phyloP scores from a whole-genome alignment of 768 basidiomycete genomes.

The Boletus rubropictus region DNA sequence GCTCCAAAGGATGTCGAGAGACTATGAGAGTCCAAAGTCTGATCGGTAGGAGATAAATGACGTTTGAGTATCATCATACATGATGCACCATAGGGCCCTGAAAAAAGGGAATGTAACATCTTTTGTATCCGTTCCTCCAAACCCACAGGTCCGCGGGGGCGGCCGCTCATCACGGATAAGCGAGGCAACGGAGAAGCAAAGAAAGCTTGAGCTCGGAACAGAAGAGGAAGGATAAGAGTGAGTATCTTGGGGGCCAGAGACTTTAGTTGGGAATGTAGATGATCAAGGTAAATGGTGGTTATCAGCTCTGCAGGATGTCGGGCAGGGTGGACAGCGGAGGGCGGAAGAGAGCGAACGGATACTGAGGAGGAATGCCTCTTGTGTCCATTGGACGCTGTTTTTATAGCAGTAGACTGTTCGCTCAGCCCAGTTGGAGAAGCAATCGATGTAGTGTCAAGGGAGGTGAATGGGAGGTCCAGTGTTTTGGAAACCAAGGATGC shows the following conservation, averaged over 20 bases:
- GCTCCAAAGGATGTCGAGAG: constrained; percentile 49
- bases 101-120: constrained; percentile 49
- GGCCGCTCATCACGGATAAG: constrained; percentile 46
- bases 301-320: constrained; percentile 61
- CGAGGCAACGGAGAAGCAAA: constrained; percentile 64
- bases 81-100: constrained; percentile 59
- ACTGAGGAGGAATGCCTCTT: constrained; percentile 58
- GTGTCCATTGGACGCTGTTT: constrained; percentile 36
- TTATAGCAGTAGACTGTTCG: constrained; percentile 22
- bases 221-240: constrained; percentile 54
- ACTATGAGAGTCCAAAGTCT: constrained; percentile 20
- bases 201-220: constrained; percentile 66
- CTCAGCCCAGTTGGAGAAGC: constrained; percentile 30
- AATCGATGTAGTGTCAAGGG: constrained; percentile 10
- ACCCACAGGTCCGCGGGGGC: constrained; percentile 27
- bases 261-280: constrained; percentile 58
- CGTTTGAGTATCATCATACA: constrained; percentile 60
- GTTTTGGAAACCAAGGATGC: constrained; percentile 51
- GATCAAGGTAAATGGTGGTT: constrained; percentile 55
- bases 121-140: constrained; percentile 56
- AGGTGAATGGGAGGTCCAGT: constrained; percentile 32
- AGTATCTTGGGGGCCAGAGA: constrained; percentile 52
- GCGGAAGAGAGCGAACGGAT: constrained; percentile 42
- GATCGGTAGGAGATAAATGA: constrained; percentile 42
- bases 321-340: constrained; percentile 25